Conservation (phyloP, 331 rosid species). For the Acacia concinna region DNA sequence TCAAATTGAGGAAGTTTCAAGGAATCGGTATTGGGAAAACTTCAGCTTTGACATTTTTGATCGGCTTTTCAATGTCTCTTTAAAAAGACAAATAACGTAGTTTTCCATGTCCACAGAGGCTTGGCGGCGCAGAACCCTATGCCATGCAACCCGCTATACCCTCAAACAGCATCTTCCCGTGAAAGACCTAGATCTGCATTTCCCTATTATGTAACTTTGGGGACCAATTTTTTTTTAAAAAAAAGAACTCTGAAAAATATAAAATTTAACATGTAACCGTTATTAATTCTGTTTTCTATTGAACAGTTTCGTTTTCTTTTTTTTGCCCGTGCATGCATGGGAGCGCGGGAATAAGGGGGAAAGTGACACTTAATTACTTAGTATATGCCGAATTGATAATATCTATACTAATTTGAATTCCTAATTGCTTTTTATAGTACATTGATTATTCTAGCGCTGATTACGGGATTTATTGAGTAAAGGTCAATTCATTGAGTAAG, state of each 20-base stretch:
- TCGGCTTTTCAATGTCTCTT: slow-evolving; percentile 14
- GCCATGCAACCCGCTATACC: slow-evolving; percentile 15
- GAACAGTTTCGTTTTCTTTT: neutral
- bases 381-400: slow-evolving; percentile 12
- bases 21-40: neutral
- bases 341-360: slow-evolving; percentile 28
- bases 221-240: neutral
- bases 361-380: slow-evolving; percentile 37
- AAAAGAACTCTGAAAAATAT: neutral
- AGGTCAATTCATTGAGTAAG: too few species aligned
- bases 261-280: neutral
- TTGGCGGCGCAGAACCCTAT: slow-evolving; percentile 31
- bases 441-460: neutral
- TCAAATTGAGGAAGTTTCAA: slow-evolving; percentile 38
- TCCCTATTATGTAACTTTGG: neutral
- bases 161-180: slow-evolving; percentile 9
- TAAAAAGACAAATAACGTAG: slow-evolving; percentile 29
- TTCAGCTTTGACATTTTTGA: slow-evolving; percentile 1
- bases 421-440: neutral
- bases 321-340: neutral
- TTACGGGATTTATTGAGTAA: too few species aligned
- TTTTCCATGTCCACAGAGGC: slow-evolving; percentile 21
- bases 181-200: neutral
- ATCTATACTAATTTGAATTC: neutral
- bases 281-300: slow-evolving; percentile 6